Evolutionary conservation across 106 monocot species (phyloP), one percentile per base, ranked within the genome.

Genomic region (Gastrodia elata): DNA sequence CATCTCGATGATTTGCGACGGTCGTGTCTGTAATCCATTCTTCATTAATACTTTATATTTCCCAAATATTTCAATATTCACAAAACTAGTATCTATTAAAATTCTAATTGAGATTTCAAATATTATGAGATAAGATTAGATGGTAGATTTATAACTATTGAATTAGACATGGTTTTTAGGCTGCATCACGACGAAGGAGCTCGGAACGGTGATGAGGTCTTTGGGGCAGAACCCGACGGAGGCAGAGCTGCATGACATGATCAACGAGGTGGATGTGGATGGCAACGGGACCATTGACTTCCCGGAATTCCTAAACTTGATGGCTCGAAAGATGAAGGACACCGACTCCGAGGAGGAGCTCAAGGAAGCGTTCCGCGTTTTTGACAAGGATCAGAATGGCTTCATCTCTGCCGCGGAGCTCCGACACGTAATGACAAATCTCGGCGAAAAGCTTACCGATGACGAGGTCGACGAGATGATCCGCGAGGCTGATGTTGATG

Each of bases 311-410:
- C 79, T 85, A 5, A 79, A 48, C 61, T 68, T 85, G 46, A 85
- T 85, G 85, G 82, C 82, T 4, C 78, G 81, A 38, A 82, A 82
- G 76, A 74, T 82, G 85, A 79, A 76, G 79, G 85, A 85, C 76
- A 82, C 65, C 6, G 85, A 82, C 35, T 82, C 79, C 1, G 85
- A 85, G 82, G 82, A 85, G 73, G 85, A 85, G 73, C 77, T 85
- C 15, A 78, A 67, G 52, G 85, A 85, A 72, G 85, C 85, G 11
- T 85, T 85, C 65, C 75, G 85, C 0, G 82, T 85, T 14, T 85
- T 85, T 8, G 85, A 85, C 81, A 85, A 85, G 82, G 85, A 85
- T 48, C 83, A 83, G 68, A 81, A 85, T 16, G 85, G 85, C 8
- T 79, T 85, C 82, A 85, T 85, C 56, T 85, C 85, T 0, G 73